Evolutionary conservation across 768 basidiomycete genomes (phyloP).

Genomic region (Lentinula lateritia): DNA sequence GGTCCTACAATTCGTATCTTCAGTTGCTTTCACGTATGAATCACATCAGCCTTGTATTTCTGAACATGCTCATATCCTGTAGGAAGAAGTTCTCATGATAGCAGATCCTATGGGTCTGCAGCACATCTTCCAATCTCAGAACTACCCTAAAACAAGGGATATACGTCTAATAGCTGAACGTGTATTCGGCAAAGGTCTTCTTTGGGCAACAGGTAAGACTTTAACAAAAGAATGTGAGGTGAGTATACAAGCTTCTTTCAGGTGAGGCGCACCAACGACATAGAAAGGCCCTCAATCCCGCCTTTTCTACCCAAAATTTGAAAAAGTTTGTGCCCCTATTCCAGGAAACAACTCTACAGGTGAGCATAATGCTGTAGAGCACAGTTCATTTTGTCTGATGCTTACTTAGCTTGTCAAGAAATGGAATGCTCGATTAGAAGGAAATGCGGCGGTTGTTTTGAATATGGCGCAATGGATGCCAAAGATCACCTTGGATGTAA

Average conservation of each 20-base stretch:
- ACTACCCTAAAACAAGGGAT: slow-evolving; percentile 19
- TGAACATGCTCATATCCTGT: not conserved
- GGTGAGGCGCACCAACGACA: slow-evolving; percentile 20
- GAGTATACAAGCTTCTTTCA: not conserved
- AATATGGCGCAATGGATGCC: slow-evolving; percentile 21
- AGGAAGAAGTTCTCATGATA: slow-evolving; percentile 1
- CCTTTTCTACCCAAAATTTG: slow-evolving; percentile 20
- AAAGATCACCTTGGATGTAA: slow-evolving; percentile 29
- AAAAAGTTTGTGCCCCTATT: slow-evolving; percentile 21
- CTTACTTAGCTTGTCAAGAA: slow-evolving; percentile 19
- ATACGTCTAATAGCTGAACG: slow-evolving; percentile 11
- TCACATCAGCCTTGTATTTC: not conserved
- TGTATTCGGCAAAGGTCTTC: slow-evolving; percentile 17
- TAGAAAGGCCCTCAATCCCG: slow-evolving; percentile 26
- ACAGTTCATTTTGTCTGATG: slow-evolving; percentile 8
- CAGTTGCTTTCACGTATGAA: not conserved
- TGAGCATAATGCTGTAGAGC: not conserved
- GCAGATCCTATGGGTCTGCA: slow-evolving; percentile 11
- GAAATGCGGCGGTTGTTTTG: slow-evolving; percentile 7
- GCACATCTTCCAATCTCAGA: slow-evolving; percentile 20
- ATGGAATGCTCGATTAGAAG: slow-evolving; percentile 4
- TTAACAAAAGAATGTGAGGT: not conserved
- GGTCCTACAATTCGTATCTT: not conserved
- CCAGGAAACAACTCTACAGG: slow-evolving; percentile 16
- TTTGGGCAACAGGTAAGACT: slow-evolving; percentile 20